phyloP scores from a whole-genome alignment of 2,329 filamentous ascomycete genomes.

The Clathrospora elynae region DNA sequence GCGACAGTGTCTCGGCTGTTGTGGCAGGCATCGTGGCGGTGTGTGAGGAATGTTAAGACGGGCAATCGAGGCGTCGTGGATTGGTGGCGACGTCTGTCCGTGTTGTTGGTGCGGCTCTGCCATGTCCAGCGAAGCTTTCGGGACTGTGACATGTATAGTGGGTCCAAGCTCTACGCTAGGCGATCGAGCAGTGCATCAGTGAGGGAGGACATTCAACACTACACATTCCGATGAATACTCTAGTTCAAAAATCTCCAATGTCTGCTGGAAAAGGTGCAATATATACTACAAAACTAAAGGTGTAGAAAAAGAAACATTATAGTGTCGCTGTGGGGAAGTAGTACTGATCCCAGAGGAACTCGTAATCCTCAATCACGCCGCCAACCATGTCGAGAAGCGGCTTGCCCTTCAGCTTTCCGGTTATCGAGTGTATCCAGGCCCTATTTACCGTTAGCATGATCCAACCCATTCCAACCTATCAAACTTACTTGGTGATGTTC shows the following conservation, averaged over 20 bases:
- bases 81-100: constrained; percentile 20
- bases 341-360: constrained; percentile 97
- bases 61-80: constrained; percentile 15
- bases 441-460: constrained; percentile 44
- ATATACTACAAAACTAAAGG: constrained; percentile 6
- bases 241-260: not conserved
- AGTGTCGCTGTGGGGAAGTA: constrained; percentile 77
- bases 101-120: constrained; percentile 46
- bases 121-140: constrained; percentile 40
- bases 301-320: constrained; percentile 30
- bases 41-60: constrained; percentile 11
- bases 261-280: constrained; percentile 25
- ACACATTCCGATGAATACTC: not conserved
- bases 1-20: constrained; percentile 92
- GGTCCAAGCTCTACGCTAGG: constrained; percentile 30
- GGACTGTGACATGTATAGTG: constrained; percentile 23
- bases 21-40: constrained; percentile 79
- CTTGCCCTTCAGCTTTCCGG: constrained; percentile 71
- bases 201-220: not conserved
- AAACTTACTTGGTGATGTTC: constrained; percentile 72
- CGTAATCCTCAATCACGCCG: constrained; percentile 91
- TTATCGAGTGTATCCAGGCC: constrained; percentile 69
- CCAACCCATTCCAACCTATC: not conserved
- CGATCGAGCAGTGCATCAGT: constrained; percentile 22
- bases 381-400: constrained; percentile 80